Evolutionary conservation across 441 rosid genomes (phyloP).

Genomic region (Raphanus hybrid): DNA sequence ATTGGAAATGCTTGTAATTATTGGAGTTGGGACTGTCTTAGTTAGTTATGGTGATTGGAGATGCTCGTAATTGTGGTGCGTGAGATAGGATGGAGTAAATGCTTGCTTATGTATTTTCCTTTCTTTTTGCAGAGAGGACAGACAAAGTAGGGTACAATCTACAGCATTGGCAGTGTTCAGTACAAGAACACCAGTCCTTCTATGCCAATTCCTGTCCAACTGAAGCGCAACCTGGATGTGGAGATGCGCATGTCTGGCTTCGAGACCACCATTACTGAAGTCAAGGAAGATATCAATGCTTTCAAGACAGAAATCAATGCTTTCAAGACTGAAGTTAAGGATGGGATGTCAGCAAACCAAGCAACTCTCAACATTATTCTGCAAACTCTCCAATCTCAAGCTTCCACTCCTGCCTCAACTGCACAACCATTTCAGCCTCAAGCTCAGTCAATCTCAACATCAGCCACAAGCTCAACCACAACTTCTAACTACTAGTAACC

Average conservation of each 20-base stretch:
- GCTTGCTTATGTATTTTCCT: not conserved
- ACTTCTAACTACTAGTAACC: too few species aligned
- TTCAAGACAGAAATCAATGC: too few species aligned
- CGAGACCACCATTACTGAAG: not conserved
- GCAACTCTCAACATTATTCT: not conserved
- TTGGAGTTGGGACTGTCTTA: too few species aligned
- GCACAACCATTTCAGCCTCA: too few species aligned
- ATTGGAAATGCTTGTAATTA: too few species aligned
- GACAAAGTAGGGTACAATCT: too few species aligned
- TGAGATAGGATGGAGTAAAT: not conserved
- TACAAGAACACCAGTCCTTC: too few species aligned
- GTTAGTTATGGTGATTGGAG: not conserved
- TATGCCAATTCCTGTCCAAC: too few species aligned
- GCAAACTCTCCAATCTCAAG: not conserved
- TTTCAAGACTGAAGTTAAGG: not conserved
- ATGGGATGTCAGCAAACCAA: not conserved
- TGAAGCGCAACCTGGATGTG: not conserved
- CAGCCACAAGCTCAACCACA: too few species aligned
- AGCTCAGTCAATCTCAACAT: too few species aligned
- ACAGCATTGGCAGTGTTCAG: too few species aligned
- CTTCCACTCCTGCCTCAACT: not conserved
- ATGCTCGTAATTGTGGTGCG: not conserved
- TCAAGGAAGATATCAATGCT: not conserved
- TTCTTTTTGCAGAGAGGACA: too few species aligned
- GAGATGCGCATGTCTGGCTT: not conserved